Evolutionary conservation across 768 basidiomycete species (phyloP).

Genomic region (Tulasnella calospora): DNA sequence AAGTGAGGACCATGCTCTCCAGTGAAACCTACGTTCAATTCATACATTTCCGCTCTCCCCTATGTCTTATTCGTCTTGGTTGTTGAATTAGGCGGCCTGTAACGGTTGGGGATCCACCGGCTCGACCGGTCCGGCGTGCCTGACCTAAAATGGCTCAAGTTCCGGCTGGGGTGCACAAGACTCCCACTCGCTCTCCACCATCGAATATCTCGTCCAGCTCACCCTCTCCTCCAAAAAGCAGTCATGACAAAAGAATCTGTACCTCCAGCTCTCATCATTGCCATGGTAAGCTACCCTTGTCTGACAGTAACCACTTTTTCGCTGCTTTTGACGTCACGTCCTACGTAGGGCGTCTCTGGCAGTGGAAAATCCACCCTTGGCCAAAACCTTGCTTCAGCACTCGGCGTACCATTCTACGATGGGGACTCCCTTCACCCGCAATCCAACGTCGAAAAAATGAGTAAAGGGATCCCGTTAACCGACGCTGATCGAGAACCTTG

Average conservation of each 20-base stretch:
- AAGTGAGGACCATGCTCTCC: too few relatives aligned
- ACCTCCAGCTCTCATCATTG: constrained; percentile 25
- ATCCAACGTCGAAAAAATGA: constrained; percentile 85
- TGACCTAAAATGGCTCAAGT: neutral
- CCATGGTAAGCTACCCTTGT: constrained; percentile 8
- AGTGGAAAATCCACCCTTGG: constrained; percentile 73
- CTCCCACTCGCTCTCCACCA: neutral
- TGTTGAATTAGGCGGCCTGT: neutral
- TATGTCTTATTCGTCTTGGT: too few relatives aligned
- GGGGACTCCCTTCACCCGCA: constrained; percentile 83
- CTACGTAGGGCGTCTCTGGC: constrained; percentile 60
- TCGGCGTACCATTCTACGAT: constrained; percentile 76
- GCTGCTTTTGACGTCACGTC: neutral
- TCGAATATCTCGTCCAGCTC: neutral
- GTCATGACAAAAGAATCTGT: neutral
- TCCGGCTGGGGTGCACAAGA: neutral
- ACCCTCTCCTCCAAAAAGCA: neutral
- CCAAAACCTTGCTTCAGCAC: constrained; percentile 50
- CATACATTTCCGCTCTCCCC: too few relatives aligned
- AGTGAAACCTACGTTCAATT: too few relatives aligned
- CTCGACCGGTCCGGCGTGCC: neutral
- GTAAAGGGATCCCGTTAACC: constrained; percentile 62
- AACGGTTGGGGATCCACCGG: neutral
- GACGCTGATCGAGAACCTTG: constrained; percentile 84
- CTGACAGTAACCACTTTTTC: neutral